Evolutionary conservation across 2,329 filamentous ascomycete genomes (phyloP).

Genomic region (Emergomyces pasteurianus): DNA sequence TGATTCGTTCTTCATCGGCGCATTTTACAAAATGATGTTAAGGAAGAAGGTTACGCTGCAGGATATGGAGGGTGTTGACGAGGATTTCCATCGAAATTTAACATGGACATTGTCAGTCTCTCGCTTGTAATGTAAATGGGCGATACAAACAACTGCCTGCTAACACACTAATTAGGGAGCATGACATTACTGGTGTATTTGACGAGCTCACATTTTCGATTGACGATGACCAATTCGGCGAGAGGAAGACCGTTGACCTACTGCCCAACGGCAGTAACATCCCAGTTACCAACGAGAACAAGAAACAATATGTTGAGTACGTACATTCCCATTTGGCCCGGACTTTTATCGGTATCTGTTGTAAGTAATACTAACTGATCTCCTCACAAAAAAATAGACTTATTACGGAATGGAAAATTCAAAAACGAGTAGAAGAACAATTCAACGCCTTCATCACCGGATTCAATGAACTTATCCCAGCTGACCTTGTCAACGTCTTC

Average conservation of each 20-base stretch:
- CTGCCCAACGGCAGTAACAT: constrained; percentile 85
- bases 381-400: constrained; percentile 38
- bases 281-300: constrained; percentile 96
- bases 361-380: neutral
- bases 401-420: constrained; percentile 98
- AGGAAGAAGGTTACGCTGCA: constrained; percentile 82
- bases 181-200: constrained; percentile 88
- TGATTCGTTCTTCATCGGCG: constrained; percentile 97
- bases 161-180: constrained; percentile 47
- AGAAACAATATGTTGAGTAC: constrained; percentile 94
- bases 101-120: constrained; percentile 72
- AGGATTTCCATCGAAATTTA: constrained; percentile 90
- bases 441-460: constrained; percentile 96
- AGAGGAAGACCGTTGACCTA: constrained; percentile 85
- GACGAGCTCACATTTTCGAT: constrained; percentile 86
- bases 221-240: constrained; percentile 93
- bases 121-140: neutral
- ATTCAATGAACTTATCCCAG: constrained; percentile 93
- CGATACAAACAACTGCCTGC: constrained; percentile 1
- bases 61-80: constrained; percentile 98
- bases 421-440: constrained; percentile 95
- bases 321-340: constrained; percentile 19
- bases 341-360: neutral
- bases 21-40: constrained; percentile 98
- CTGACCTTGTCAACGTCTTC: constrained; percentile 95